phyloP scores from a whole-genome alignment of 192 early-diverging fungal species.

The Funneliformis mosseae region DNA sequence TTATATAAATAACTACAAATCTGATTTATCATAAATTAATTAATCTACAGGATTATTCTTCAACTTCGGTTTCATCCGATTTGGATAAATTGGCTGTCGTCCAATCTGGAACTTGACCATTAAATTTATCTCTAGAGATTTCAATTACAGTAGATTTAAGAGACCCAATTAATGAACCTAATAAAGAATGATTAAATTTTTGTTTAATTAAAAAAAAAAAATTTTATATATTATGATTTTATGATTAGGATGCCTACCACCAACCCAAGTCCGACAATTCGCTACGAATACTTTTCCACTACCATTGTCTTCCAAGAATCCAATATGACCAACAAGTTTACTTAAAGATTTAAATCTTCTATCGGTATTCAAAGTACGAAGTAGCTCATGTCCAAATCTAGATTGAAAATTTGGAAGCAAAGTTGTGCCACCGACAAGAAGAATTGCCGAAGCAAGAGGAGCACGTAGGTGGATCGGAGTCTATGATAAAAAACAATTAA shows the following conservation, averaged over 20 bases:
- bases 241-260: slow-evolving; percentile 45
- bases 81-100: slow-evolving; percentile 40
- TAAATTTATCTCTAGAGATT: slow-evolving; percentile 65
- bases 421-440: slow-evolving; percentile 78
- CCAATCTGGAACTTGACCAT: slow-evolving; percentile 67
- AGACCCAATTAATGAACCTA: slow-evolving; percentile 73
- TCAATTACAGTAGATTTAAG: slow-evolving; percentile 75
- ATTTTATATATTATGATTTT: neutral
- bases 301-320: slow-evolving; percentile 58
- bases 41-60: neutral
- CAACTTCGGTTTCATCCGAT: neutral
- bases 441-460: slow-evolving; percentile 61
- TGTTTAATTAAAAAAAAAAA: neutral
- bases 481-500: slow-evolving; percentile 41
- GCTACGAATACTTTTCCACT: slow-evolving; percentile 65
- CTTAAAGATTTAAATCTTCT: slow-evolving; percentile 51
- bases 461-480: slow-evolving; percentile 72
- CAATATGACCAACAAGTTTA: slow-evolving; percentile 52
- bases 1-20: neutral
- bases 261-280: slow-evolving; percentile 80
- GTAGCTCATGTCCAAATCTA: slow-evolving; percentile 65
- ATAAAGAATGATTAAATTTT: neutral
- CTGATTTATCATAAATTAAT: neutral
- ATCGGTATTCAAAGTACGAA: slow-evolving; percentile 49
- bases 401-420: slow-evolving; percentile 72